Evolutionary conservation across 75 land plant genomes (phyloP).

Genomic region (Larix kaempferi): DNA sequence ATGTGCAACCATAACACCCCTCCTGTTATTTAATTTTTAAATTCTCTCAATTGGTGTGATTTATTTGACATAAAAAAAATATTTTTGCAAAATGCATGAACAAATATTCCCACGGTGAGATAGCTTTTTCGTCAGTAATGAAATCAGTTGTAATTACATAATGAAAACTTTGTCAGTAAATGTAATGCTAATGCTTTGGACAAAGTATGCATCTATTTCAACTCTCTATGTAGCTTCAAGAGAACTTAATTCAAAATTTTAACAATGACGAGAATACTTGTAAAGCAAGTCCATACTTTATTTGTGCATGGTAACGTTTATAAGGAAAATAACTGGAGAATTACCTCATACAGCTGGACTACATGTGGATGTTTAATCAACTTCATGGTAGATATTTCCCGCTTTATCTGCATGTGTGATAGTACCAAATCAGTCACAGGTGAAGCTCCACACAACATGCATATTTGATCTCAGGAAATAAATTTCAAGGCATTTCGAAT

Average conservation of each 20-base stretch:
- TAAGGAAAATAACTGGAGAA: background rate
- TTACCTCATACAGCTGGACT: conserved; percentile 52
- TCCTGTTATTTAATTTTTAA: too few relatives aligned
- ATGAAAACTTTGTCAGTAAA: background rate
- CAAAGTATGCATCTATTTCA: background rate
- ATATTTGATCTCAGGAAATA: background rate
- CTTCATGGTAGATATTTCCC: conserved; percentile 67
- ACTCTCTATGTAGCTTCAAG: background rate
- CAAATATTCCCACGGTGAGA: background rate
- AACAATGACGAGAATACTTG: background rate
- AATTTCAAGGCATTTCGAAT: background rate
- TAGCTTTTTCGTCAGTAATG: background rate
- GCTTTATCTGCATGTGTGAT: conserved; percentile 39
- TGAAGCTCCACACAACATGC: background rate
- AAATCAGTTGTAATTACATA: background rate
- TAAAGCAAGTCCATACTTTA: background rate
- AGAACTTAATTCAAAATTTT: background rate
- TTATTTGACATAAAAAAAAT: too few relatives aligned
- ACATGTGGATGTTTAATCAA: conserved; percentile 71
- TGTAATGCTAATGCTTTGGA: background rate
- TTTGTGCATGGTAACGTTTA: background rate
- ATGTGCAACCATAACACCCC: too few relatives aligned
- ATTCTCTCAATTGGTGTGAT: too few relatives aligned
- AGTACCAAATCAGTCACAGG: background rate
- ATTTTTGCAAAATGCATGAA: too few relatives aligned